Conservation (phyloP, 73 alveolate species). For the Durusdinium trenchii region DNA sequence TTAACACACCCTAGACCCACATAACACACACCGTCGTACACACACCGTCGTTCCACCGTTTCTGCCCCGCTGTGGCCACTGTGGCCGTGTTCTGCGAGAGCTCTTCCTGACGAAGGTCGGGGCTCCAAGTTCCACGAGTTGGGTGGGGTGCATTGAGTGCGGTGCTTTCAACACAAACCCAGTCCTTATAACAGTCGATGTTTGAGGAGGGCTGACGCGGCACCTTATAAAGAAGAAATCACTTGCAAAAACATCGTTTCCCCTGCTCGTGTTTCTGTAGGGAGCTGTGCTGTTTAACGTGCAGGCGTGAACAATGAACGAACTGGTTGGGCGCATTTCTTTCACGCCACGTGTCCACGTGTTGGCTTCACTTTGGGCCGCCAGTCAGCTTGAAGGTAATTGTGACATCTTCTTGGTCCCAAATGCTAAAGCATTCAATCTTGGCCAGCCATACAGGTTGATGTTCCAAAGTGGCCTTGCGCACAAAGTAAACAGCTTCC, state of each 20-base stretch:
- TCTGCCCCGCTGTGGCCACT: background rate
- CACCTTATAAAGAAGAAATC: too few relatives aligned
- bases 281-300: background rate
- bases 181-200: too few relatives aligned
- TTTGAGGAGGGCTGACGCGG: background rate
- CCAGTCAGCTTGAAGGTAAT: background rate
- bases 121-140: constrained; percentile 1
- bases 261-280: background rate
- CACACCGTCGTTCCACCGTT: background rate
- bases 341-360: background rate
- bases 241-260: background rate
- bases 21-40: background rate
- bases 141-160: too few relatives aligned
- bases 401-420: background rate
- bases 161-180: too few relatives aligned
- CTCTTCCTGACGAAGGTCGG: background rate
- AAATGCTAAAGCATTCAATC: background rate
- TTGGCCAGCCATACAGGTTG: background rate
- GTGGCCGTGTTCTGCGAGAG: background rate
- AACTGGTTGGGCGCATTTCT: background rate
- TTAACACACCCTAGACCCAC: background rate
- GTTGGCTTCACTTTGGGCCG: background rate
- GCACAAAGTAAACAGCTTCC: background rate
- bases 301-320: background rate
- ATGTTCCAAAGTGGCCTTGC: background rate